These are phyloP conservation scores for Tubosaeta sp. DNA, from an alignment of 768 basidiomycete genomes.

Conservation along the genomic window DNA sequence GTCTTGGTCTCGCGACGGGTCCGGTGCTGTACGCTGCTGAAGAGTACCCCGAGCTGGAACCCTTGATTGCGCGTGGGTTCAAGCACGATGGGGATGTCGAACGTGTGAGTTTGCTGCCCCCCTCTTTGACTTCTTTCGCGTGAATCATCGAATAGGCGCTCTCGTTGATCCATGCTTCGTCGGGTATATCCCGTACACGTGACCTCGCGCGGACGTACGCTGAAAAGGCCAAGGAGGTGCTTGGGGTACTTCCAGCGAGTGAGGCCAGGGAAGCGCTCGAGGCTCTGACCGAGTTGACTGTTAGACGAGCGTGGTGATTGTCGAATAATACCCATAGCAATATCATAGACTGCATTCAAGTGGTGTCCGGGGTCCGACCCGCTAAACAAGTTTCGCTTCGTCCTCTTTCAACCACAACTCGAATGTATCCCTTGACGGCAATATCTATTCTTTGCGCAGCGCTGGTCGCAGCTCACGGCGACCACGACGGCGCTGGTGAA, in stretches of 20 bases:
- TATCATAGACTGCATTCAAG: not conserved
- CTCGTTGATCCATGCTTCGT: slow-evolving; percentile 52
- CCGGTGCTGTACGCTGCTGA: slow-evolving; percentile 86
- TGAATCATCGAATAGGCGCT: slow-evolving; percentile 46
- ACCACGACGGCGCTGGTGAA: slow-evolving; percentile 54
- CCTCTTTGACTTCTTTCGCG: not conserved
- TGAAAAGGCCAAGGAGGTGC: slow-evolving; percentile 65
- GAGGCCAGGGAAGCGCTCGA: slow-evolving; percentile 77
- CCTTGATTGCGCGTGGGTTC: slow-evolving; percentile 79
- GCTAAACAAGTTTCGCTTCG: not conserved
- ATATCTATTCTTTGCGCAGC: slow-evolving; percentile 35
- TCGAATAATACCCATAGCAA: not conserved
- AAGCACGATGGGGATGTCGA: slow-evolving; percentile 75
- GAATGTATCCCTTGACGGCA: slow-evolving; percentile 47
- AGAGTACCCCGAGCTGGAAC: slow-evolving; percentile 70
- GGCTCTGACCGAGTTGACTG: slow-evolving; percentile 62
- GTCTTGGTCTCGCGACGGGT: slow-evolving; percentile 79
- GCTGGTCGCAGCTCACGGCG: slow-evolving; percentile 53
- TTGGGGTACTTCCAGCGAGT: slow-evolving; percentile 72
- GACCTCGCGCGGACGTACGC: slow-evolving; percentile 74
- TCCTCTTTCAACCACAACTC: slow-evolving; percentile 10
- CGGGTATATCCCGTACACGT: slow-evolving; percentile 75
- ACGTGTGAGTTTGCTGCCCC: slow-evolving; percentile 42
- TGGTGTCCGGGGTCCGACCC: slow-evolving; percentile 22
- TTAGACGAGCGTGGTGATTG: slow-evolving; percentile 50